Evolutionary conservation across 2,329 filamentous ascomycete species (phyloP), one percentile per base, ranked within the genome.

Genomic region (Ceratocystis alfenasii): DNA sequence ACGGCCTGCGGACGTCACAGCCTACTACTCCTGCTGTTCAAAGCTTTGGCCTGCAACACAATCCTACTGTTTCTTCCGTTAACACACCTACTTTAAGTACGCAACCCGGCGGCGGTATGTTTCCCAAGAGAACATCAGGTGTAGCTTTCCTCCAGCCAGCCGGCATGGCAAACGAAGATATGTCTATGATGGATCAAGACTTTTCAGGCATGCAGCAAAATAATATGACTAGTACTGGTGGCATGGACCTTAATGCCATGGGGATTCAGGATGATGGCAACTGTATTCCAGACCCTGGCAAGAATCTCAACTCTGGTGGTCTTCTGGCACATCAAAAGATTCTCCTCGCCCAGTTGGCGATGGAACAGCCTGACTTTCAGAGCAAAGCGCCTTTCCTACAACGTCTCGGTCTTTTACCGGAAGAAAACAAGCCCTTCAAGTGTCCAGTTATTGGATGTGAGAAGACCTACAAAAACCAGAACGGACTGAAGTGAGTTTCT

Each of bases 381-480:
- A 88, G 80, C 64, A 79, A 81, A 66, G 75, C 78, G 22, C 67
- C 67, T n/a, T 73, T 84, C n/a, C 73, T 84, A 50, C 81, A 84
- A 69, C 79, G 82, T 62, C 78, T 84, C 65, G 81, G 81, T 41
- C 80, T 78, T n/a, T 78, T 87, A 74, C 87, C 87, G 17, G 93
- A 97, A 74, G 93, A 99, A 74, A 90, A 95, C 72, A 99, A 97
- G 77, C 94, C 94, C 0, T 99, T 96, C 81, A 89, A 92, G 74
- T 99, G 94, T 72, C 94, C 94, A 1, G 94, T 99, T 63, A 95
- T 99, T 74, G 94, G 94, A 5, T 99, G 94, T 73, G 94, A 97
- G 76, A 99, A 99, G 80, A 93, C 94, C 0, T 99, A 99, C 79
- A 99, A 99, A 81, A 99, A 99, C 75, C 94, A 97, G 75, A 99